These are phyloP conservation scores for Fusarium camptoceras DNA, from an alignment of 2,329 filamentous ascomycete genomes.

Conservation along the genomic window DNA sequence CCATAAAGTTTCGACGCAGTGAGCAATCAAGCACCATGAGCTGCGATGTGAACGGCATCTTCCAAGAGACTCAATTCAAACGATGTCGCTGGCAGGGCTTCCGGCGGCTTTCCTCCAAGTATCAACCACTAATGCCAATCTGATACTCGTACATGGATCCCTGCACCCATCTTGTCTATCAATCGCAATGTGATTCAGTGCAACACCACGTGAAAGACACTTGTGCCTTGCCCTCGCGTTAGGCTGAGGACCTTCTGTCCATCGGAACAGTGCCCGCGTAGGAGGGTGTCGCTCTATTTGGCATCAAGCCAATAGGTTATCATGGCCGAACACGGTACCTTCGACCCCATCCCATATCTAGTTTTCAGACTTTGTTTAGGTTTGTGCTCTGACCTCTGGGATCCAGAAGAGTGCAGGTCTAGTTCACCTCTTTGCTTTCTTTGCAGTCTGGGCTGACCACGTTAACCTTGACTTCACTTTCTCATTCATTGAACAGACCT, in stretches of 20 bases:
- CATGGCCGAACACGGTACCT: constrained; percentile 13
- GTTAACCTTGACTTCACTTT: constrained; percentile 6
- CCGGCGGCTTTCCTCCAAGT: constrained; percentile 1
- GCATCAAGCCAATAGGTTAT: constrained; percentile 29
- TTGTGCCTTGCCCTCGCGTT: constrained; percentile 31
- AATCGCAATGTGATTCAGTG: constrained; percentile 7
- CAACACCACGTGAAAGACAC: constrained; percentile 29
- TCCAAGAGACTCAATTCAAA: constrained; percentile 2
- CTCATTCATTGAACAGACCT: not conserved
- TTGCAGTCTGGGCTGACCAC: not conserved
- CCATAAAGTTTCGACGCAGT: constrained; percentile 30
- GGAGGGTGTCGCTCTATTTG: constrained; percentile 35
- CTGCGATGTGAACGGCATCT: constrained; percentile 22
- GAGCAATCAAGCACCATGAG: constrained; percentile 11
- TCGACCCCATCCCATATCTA: constrained; percentile 19
- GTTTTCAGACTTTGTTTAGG: constrained; percentile 28
- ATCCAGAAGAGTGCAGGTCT: not conserved
- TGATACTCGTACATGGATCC: not conserved
- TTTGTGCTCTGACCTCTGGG: constrained; percentile 34
- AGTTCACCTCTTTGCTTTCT: constrained; percentile 3
- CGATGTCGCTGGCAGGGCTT: not conserved
- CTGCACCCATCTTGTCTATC: constrained; percentile 3
- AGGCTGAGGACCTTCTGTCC: constrained; percentile 19
- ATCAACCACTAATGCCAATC: constrained; percentile 4
- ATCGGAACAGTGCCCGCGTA: constrained; percentile 10